These are phyloP conservation scores for Fusarium transvaalense DNA, from an alignment of 2,329 filamentous ascomycete genomes.

Conservation along the genomic window DNA sequence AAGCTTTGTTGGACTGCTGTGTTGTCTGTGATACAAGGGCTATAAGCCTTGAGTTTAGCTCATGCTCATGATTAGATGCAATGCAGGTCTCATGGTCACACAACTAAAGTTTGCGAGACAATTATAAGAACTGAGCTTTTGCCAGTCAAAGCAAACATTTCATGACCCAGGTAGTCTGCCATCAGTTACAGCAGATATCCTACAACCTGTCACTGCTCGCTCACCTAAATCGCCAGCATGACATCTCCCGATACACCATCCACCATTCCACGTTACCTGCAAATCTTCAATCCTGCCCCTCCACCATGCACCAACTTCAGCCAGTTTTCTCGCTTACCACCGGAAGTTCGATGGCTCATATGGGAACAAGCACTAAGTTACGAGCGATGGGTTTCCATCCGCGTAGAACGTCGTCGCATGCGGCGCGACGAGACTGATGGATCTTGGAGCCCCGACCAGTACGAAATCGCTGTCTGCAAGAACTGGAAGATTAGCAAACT, in stretches of 20 bases:
- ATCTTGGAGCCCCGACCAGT: background rate
- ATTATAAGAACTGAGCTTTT: background rate
- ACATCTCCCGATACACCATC: background rate
- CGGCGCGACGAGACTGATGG: too few relatives aligned
- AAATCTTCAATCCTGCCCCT: background rate
- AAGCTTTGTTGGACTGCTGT: background rate
- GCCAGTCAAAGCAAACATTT: background rate
- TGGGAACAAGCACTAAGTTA: slow-evolving; percentile 4
- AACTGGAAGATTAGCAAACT: slow-evolving; percentile 4
- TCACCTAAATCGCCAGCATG: background rate
- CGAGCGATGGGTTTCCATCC: slow-evolving; percentile 3
- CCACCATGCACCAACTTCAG: background rate
- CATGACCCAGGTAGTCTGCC: too few relatives aligned
- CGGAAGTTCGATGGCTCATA: background rate
- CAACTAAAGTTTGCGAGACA: background rate
- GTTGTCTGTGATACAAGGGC: background rate
- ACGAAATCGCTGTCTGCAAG: rapidly evolving
- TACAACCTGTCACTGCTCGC: too few relatives aligned
- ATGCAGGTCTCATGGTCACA: background rate
- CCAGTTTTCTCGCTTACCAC: background rate
- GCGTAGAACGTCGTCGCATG: too few relatives aligned
- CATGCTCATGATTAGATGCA: background rate
- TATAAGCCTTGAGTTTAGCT: background rate
- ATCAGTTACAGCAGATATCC: background rate
- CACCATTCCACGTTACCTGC: background rate